Conservation (phyloP, 768 basidiomycete genomes). For the Tephrocybe rancida region DNA sequence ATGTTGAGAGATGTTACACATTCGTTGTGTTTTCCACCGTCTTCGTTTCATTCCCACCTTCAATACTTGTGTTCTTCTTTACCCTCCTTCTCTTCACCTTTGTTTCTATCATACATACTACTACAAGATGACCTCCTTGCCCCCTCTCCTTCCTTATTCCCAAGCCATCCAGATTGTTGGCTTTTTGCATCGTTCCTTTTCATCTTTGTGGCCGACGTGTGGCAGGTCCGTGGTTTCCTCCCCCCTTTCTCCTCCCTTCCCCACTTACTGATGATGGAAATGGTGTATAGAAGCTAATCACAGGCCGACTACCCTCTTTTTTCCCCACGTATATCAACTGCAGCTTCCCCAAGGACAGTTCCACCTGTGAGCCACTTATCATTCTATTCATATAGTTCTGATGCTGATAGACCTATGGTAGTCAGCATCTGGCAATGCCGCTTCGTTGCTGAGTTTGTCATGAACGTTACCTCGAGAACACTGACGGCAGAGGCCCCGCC, state of each 20-base stretch:
- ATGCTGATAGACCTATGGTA: no score
- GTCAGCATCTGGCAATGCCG: conserved; percentile 64
- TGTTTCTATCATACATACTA: no score
- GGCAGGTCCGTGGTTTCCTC: conserved; percentile 48
- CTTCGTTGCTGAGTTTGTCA: conserved; percentile 66
- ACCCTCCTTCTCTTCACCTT: no score
- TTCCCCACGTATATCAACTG: conserved; percentile 70
- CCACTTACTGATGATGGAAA: not conserved
- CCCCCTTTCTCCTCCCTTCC: not conserved
- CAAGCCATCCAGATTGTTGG: conserved; percentile 70
- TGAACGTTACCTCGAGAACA: conserved; percentile 63
- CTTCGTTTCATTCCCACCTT: no score
- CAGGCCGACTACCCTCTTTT: conserved; percentile 72
- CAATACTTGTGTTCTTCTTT: no score
- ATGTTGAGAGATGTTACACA: no score
- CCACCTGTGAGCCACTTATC: no score
- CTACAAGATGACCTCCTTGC: no score
- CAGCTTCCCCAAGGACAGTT: conserved; percentile 55
- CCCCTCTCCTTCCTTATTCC: no score
- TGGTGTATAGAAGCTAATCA: conserved; percentile 58
- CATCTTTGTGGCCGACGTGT: conserved; percentile 73
- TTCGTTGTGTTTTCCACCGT: no score
- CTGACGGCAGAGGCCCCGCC: conserved; percentile 65
- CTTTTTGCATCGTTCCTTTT: conserved; percentile 85
- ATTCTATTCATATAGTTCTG: no score